Percentiles rank a stretch among this genome's conserved stretches.
Evolutionary conservation across 23 red algal species (phyloP).

Genomic region (Gracilaria gracilis): DNA sequence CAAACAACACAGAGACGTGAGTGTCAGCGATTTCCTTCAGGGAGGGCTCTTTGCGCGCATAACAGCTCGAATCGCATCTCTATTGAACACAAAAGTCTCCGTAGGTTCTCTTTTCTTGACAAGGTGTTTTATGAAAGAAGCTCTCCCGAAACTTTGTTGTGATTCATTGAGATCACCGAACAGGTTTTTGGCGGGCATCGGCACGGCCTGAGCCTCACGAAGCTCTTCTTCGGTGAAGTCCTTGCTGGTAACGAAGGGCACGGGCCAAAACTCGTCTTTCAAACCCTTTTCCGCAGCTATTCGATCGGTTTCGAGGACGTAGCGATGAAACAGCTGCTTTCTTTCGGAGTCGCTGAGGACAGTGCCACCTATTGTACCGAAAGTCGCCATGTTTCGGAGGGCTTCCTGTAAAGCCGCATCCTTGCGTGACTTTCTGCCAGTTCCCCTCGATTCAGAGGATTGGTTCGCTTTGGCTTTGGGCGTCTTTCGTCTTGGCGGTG

Average conservation of each 20-base stretch:
- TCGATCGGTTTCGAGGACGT: slow-evolving; percentile 65
- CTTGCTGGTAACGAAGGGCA: slow-evolving; percentile 60
- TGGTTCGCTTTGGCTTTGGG: slow-evolving; percentile 1
- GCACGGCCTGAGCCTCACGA: slow-evolving; percentile 36
- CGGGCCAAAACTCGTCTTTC: slow-evolving; percentile 70
- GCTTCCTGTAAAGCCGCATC: slow-evolving; percentile 37
- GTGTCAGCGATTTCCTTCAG: not conserved
- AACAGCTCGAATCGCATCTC: slow-evolving; percentile 25
- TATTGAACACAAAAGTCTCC: slow-evolving; percentile 19
- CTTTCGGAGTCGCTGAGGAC: slow-evolving; percentile 43
- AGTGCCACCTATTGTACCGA: slow-evolving; percentile 35
- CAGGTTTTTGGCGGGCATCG: slow-evolving; percentile 20
- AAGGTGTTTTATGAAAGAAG: slow-evolving; percentile 17
- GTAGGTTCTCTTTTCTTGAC: not conserved
- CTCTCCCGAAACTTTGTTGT: not conserved
- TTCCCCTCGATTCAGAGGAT: slow-evolving; percentile 12
- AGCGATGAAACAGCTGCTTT: slow-evolving; percentile 52
- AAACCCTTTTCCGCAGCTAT: slow-evolving; percentile 55
- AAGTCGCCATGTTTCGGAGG: slow-evolving; percentile 45
- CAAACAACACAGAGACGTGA: not conserved
- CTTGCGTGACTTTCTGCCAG: slow-evolving; percentile 18
- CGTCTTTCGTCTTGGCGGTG: not conserved
- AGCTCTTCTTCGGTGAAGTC: slow-evolving; percentile 55
- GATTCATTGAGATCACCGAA: slow-evolving; percentile 2
- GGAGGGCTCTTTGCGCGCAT: slow-evolving; percentile 32